Evolutionary conservation across 1,139 yeast genomes (phyloP).

Genomic region (Yamadazyma conglobata): DNA sequence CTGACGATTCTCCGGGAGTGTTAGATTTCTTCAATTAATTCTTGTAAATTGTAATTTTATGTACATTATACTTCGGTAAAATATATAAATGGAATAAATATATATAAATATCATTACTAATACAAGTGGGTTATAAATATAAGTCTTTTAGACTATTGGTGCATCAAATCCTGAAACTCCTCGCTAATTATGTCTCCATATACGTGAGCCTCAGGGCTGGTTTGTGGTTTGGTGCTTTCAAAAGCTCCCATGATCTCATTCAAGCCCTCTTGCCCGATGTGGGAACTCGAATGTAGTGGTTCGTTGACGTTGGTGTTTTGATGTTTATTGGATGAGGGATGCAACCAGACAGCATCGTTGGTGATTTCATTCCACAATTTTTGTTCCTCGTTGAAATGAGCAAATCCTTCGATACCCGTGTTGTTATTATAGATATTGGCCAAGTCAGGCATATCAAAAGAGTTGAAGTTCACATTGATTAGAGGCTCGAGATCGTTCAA

Average conservation of each 20-base stretch:
- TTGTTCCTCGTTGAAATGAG: constrained; percentile 50
- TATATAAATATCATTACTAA: too few relatives aligned
- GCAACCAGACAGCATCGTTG: constrained; percentile 70
- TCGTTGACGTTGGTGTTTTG: not conserved
- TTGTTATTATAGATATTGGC: constrained; percentile 30
- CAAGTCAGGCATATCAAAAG: constrained; percentile 12
- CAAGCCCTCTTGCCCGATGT: constrained; percentile 9
- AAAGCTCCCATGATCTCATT: constrained; percentile 12
- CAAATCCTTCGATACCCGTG: constrained; percentile 44
- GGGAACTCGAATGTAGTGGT: too few relatives aligned
- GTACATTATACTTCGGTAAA: too few relatives aligned
- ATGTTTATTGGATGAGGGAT: constrained; percentile 9
- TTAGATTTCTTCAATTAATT: constrained; percentile 17
- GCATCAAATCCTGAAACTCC: constrained; percentile 38
- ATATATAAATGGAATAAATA: too few relatives aligned
- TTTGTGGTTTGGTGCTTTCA: constrained; percentile 3
- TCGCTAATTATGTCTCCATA: constrained; percentile 39
- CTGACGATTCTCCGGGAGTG: constrained; percentile 12
- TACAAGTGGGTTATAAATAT: too few relatives aligned
- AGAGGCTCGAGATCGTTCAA: constrained; percentile 7
- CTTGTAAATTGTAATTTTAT: constrained; percentile 6
- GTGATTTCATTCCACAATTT: constrained; percentile 75
- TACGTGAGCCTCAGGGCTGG: constrained; percentile 18
- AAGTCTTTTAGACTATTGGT: constrained; percentile 11
- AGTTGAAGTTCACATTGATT: constrained; percentile 17